These are phyloP conservation scores for Porcisia hertigi DNA, from an alignment of 208 protist genomes.

Conservation along the genomic window DNA sequence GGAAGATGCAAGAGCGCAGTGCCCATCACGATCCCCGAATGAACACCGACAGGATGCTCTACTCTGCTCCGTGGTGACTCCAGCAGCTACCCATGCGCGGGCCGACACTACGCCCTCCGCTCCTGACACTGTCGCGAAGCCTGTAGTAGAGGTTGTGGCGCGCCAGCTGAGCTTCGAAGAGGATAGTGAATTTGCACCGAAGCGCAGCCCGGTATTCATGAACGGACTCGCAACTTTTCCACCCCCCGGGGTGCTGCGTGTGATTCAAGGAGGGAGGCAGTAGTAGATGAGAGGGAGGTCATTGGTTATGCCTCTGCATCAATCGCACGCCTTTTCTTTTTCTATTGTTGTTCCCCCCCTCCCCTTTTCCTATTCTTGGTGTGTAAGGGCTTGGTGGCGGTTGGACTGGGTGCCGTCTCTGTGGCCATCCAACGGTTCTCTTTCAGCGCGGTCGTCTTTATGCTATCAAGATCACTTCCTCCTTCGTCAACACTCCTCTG, in stretches of 20 bases:
- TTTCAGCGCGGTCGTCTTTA: no score
- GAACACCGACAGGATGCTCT: no score
- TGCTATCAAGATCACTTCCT: no score
- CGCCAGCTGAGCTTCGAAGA: slow-evolving; percentile 33
- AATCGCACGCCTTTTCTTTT: not conserved
- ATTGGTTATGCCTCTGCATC: not conserved
- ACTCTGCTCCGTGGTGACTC: not conserved
- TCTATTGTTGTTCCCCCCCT: no score
- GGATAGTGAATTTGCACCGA: not conserved
- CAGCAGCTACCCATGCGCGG: not conserved
- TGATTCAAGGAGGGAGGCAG: not conserved
- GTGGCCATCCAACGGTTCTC: no score
- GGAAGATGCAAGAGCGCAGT: not conserved
- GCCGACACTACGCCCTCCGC: not conserved
- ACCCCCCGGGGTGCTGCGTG: not conserved
- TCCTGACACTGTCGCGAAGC: slow-evolving; percentile 28
- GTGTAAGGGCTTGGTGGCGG: not conserved
- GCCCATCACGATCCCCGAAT: not conserved
- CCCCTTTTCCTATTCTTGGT: no score
- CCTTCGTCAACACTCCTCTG: no score
- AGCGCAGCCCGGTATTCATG: not conserved
- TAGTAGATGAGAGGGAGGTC: not conserved
- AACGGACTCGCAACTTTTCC: not conserved
- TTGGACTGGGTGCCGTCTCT: no score
- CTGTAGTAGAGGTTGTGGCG: slow-evolving; percentile 15